Evolutionary conservation across 139 green algal species (phyloP), one percentile per base, ranked within the genome.

Genomic region (Gonium pectorale): DNA sequence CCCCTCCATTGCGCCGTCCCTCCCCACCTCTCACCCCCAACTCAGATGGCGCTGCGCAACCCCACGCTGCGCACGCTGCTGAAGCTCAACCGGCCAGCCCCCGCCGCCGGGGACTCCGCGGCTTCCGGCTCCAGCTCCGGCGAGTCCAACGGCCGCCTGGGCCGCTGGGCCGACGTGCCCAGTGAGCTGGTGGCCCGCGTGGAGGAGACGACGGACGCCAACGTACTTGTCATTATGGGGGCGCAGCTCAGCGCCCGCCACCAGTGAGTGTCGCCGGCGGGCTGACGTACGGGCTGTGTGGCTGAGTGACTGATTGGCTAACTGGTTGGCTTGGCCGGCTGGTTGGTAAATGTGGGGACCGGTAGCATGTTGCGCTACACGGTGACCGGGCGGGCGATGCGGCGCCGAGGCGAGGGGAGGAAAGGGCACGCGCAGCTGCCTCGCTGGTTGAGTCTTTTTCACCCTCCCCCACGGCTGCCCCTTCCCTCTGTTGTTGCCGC

Each of bases 171-270:
- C 8, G 72, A 49, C 15, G 62, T 73, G n/a, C 79, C 79, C 22
- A 9, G 2, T 29, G 69, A 46, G 31, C 52, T 86, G 35, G 77
- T 63, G 19, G 49, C 62, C 37, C 73, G 73, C 40, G 88, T 86
- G 33, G 63, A 40, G 13, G 71, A 52, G 2, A 82, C 86, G 31
- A 31, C 56, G 40, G 86, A 82, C 72, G 63, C 88, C 24, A 81
- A 92, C 52, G 56, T 94, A 3, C 59, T 94, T 51, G 88, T 92
- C 24, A 81, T 92, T 35, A 88, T 94, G 88, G 90, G 84, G 3
- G 90, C 90, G 44, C 88, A 92, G 51, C 52, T 79, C 52, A 51
- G 11, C 24, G 80, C 79, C 9, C 33, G 79, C 5, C 79, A 85
- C 33, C 64, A 77, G 66, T 67, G 44, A 81, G 74, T 59, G 22